phyloP scores from a whole-genome alignment of 768 basidiomycete genomes.

The Auricularia sp. region DNA sequence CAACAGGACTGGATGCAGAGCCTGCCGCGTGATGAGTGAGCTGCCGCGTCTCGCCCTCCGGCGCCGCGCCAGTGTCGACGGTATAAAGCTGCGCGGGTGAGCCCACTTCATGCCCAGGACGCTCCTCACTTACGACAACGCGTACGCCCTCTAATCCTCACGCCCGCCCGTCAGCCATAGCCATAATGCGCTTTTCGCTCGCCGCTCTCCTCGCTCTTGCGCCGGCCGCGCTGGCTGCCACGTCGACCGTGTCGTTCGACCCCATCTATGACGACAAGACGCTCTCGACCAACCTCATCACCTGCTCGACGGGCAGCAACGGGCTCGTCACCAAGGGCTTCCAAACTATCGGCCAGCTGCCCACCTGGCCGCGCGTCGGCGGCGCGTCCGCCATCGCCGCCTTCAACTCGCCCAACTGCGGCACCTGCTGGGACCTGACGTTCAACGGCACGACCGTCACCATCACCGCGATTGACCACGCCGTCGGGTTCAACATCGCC shows the following conservation, averaged over 20 bases:
- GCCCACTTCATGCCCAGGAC: too few species aligned
- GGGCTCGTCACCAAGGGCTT: conserved; percentile 19
- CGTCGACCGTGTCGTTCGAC: conserved; percentile 26
- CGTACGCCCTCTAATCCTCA: too few species aligned
- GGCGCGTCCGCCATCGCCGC: conserved; percentile 40
- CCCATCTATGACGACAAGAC: conserved; percentile 28
- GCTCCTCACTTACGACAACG: too few species aligned
- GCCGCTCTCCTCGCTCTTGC: not conserved
- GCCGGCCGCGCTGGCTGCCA: not conserved
- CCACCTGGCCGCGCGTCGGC: conserved; percentile 51
- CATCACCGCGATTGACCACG: conserved; percentile 44
- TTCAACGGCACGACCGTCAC: conserved; percentile 30
- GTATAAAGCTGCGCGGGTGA: too few species aligned
- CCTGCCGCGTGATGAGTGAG: too few species aligned
- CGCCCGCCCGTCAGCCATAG: too few species aligned
- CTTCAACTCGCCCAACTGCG: conserved; percentile 44
- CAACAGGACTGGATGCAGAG: too few species aligned
- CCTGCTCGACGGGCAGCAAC: conserved; percentile 6
- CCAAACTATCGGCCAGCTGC: conserved; percentile 40
- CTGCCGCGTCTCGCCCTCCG: too few species aligned
- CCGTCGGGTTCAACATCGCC: conserved; percentile 40
- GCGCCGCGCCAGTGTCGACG: too few species aligned
- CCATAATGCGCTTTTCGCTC: not conserved
- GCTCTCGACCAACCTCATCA: conserved; percentile 5
- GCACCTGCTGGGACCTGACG: conserved; percentile 50